Conservation (phyloP, 2,329 filamentous ascomycete species). For the Endocalyx cinctus region DNA sequence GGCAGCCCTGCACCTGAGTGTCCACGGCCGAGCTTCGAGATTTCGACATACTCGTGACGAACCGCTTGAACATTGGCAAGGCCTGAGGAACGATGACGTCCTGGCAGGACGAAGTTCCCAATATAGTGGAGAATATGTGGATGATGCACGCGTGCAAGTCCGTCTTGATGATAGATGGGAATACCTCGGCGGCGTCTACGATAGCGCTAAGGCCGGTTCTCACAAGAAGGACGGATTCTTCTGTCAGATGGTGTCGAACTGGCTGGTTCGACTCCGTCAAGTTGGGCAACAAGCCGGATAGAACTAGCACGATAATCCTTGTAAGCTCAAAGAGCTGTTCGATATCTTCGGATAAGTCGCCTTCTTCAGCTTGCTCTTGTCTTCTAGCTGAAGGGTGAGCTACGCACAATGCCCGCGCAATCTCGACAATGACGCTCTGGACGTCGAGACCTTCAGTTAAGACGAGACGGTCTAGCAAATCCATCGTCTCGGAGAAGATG, state of each 20-base stretch:
- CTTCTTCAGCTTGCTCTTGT: conserved; percentile 60
- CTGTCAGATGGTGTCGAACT: conserved; percentile 73
- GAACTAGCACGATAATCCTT: conserved; percentile 88
- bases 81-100: conserved; percentile 83
- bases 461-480: conserved; percentile 85
- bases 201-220: conserved; percentile 78
- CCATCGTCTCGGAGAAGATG: conserved; percentile 96
- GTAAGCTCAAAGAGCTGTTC: conserved; percentile 97
- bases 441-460: conserved; percentile 86
- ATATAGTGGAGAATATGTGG: conserved; percentile 91
- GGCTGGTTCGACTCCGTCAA: conserved; percentile 62
- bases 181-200: conserved; percentile 91
- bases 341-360: conserved; percentile 89
- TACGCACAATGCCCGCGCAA: conserved; percentile 83
- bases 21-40: conserved; percentile 44
- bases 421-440: conserved; percentile 89
- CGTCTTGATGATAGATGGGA: conserved; percentile 92
- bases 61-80: conserved; percentile 86
- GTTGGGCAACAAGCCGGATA: conserved; percentile 83
- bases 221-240: conserved; percentile 79
- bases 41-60: conserved; percentile 69
- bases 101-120: conserved; percentile 84
- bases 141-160: conserved; percentile 95
- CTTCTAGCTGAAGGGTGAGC: conserved; percentile 84
- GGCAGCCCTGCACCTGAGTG: conserved; percentile 73